Evolutionary conservation across 2,329 filamentous ascomycete genomes (phyloP).

Genomic region (Cordyceps pruinosa): DNA sequence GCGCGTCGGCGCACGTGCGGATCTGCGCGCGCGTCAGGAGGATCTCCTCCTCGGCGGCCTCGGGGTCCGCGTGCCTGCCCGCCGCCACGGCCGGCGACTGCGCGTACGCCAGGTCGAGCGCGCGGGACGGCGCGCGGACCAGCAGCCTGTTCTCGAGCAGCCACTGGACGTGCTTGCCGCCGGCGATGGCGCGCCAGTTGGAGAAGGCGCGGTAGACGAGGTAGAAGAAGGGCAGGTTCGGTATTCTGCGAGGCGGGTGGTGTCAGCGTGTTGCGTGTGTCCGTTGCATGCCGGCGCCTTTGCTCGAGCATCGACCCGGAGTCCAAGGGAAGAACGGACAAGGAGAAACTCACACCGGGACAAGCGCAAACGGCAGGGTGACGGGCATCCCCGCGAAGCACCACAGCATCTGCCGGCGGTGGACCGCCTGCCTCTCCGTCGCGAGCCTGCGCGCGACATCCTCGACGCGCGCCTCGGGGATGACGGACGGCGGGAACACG

Average conservation of each 20-base stretch:
- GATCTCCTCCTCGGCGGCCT: slow-evolving; percentile 27
- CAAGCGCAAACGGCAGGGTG: slow-evolving; percentile 69
- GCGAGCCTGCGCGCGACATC: slow-evolving; percentile 63
- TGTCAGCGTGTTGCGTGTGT: not conserved
- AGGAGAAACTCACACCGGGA: slow-evolving; percentile 67
- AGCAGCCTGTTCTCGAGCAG: slow-evolving; percentile 69
- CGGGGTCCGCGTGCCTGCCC: slow-evolving; percentile 16
- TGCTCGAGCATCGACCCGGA: too few relatives aligned
- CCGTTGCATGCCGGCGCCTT: too few relatives aligned
- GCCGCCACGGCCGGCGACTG: slow-evolving; percentile 15
- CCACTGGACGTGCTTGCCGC: slow-evolving; percentile 79
- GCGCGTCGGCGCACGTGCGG: slow-evolving; percentile 49
- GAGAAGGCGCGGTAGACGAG: slow-evolving; percentile 86
- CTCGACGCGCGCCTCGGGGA: slow-evolving; percentile 57
- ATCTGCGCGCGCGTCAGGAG: slow-evolving; percentile 48
- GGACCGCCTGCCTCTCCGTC: slow-evolving; percentile 72
- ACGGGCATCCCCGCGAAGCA: slow-evolving; percentile 79
- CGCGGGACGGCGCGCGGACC: slow-evolving; percentile 54
- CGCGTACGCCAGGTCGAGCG: slow-evolving; percentile 68
- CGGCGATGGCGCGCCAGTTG: slow-evolving; percentile 79
- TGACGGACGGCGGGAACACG: slow-evolving; percentile 65
- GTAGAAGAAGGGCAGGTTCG: slow-evolving; percentile 96
- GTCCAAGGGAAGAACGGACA: too few relatives aligned
- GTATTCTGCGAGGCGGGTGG: slow-evolving; percentile 51
- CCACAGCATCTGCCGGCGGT: slow-evolving; percentile 71